Conservation (phyloP, 2,329 filamentous ascomycete species). For the Botryotinia calthae region DNA sequence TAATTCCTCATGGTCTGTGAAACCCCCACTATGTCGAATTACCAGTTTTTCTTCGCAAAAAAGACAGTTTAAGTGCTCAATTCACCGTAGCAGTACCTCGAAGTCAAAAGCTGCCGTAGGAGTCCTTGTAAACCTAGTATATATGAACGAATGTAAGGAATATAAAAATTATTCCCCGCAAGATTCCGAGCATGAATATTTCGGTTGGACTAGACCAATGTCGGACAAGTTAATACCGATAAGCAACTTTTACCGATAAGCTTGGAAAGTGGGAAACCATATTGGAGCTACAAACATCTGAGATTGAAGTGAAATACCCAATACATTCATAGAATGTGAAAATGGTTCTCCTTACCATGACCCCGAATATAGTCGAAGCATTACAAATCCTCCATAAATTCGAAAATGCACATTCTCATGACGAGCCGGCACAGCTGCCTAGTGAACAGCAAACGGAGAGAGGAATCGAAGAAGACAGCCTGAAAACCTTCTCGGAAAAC, state of each 20-base stretch:
- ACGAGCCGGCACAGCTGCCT: neutral
- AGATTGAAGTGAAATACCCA: neutral
- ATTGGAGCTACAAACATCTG: neutral
- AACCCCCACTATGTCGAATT: slow-evolving; percentile 8
- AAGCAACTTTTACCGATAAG: slow-evolving; percentile 25
- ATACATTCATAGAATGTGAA: slow-evolving; percentile 13
- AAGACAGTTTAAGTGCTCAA: neutral
- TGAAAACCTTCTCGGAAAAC: neutral
- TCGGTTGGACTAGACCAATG: slow-evolving; percentile 30
- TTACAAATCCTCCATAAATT: slow-evolving; percentile 44
- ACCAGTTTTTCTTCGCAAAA: neutral
- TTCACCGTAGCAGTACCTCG: neutral
- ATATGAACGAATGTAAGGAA: slow-evolving; percentile 6
- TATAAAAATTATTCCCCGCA: slow-evolving; percentile 25
- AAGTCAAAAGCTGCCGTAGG: neutral
- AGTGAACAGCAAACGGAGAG: neutral
- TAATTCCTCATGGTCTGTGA: slow-evolving; percentile 52
- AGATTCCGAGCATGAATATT: slow-evolving; percentile 26
- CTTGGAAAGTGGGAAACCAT: slow-evolving; percentile 9
- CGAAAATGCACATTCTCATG: neutral
- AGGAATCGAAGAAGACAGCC: neutral
- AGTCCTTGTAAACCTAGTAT: slow-evolving; percentile 10
- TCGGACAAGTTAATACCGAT: slow-evolving; percentile 25
- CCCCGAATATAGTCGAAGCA: slow-evolving; percentile 62
- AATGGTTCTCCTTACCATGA: slow-evolving; percentile 82